Percentiles rank a stretch among this genome's conserved stretches.
These are phyloP conservation scores for Murraya paniculata DNA, from an alignment of 345 rosid genomes.

Conservation along the genomic window DNA sequence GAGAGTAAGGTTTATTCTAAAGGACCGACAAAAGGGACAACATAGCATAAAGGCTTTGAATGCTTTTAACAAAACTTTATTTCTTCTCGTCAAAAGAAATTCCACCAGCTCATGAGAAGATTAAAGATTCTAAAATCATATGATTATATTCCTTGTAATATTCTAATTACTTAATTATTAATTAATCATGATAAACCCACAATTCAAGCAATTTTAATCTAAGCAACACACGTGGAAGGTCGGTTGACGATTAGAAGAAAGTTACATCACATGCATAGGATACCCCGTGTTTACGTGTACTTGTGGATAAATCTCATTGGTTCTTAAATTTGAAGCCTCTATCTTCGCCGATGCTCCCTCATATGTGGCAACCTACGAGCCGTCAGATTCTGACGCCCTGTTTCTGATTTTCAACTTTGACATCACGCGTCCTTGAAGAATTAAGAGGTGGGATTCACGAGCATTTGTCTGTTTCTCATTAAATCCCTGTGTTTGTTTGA, in stretches of 20 bases:
- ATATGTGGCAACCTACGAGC: conserved; percentile 6
- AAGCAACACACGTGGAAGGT: not conserved
- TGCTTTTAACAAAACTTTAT: not conserved
- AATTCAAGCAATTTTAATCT: not conserved
- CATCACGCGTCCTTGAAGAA: not conserved
- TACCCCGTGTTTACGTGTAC: not conserved
- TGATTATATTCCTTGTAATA: not conserved
- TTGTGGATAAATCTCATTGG: not conserved
- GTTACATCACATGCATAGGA: not conserved
- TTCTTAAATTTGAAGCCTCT: not conserved
- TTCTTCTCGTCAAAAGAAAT: conserved; percentile 1
- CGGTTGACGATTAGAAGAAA: not conserved
- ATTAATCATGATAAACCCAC: not conserved
- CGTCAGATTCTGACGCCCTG: not conserved
- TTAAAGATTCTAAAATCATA: not conserved
- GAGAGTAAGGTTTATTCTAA: not conserved
- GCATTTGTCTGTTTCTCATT: too few relatives aligned
- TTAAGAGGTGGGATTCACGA: not conserved
- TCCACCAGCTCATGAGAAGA: conserved; percentile 1
- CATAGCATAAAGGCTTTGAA: not conserved
- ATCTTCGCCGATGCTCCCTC: not conserved
- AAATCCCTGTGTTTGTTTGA: too few relatives aligned
- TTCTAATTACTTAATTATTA: not conserved
- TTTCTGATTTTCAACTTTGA: too few relatives aligned
- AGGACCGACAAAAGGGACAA: not conserved